Percentiles rank a stretch among this genome's conserved stretches.
Conservation (phyloP, 306 rosid species). For the Spatholobus suberectus region DNA sequence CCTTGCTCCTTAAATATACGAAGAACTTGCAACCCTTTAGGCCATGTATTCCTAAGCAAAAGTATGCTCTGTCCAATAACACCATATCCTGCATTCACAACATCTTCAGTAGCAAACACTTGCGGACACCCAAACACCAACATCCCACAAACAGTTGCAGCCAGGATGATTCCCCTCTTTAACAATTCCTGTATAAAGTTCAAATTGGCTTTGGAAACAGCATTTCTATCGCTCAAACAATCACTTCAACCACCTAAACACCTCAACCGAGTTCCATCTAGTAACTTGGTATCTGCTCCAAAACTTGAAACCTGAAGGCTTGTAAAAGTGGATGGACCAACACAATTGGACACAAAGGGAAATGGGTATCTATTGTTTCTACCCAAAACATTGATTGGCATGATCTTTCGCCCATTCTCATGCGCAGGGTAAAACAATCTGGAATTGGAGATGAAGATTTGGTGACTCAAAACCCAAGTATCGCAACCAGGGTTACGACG, state of each 20-base stretch:
- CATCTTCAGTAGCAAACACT: conserved; percentile 75
- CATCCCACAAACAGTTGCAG: conserved; percentile 72
- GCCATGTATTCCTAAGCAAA: conserved; percentile 83
- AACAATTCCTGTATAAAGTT: conserved; percentile 51
- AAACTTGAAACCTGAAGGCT: conserved; percentile 32
- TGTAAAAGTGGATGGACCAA: conserved; percentile 33
- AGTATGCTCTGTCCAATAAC: conserved; percentile 73
- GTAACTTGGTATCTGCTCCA: conserved; percentile 22
- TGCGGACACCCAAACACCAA: conserved; percentile 65
- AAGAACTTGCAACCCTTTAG: conserved; percentile 74
- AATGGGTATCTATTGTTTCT: conserved; percentile 36
- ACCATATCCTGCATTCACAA: conserved; percentile 73
- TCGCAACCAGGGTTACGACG: no score
- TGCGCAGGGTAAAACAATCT: conserved; percentile 32
- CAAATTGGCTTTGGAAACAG: conserved; percentile 45
- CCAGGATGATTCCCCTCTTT: conserved; percentile 67
- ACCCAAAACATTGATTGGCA: conserved; percentile 43
- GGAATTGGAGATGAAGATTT: conserved; percentile 34
- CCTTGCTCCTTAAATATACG: conserved; percentile 93
- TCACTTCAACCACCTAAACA: conserved; percentile 46
- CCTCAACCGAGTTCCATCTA: conserved; percentile 51
- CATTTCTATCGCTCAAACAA: conserved; percentile 41
- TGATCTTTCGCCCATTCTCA: conserved; percentile 36
- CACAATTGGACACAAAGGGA: conserved; percentile 46
- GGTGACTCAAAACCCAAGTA: conserved; percentile 46